Percentiles rank a stretch among this genome's conserved stretches.
phyloP scores from a whole-genome alignment of 805 yeast genomes.

The Candida namnaoensis region DNA sequence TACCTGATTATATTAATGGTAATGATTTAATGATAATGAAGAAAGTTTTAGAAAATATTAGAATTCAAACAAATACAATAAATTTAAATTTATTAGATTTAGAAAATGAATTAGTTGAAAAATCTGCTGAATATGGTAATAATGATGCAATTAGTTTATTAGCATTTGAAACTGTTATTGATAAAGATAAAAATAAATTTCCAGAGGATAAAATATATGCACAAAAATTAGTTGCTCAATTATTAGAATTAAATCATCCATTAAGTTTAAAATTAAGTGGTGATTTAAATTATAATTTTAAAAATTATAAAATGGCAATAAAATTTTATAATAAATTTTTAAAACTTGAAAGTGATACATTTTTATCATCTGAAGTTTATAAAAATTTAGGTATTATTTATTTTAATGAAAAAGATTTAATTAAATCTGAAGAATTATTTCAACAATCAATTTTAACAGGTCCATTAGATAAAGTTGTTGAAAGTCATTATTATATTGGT shows the following conservation, averaged over 20 bases:
- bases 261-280: slow-evolving; percentile 72
- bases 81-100: slow-evolving; percentile 48
- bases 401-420: slow-evolving; percentile 44
- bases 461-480: slow-evolving; percentile 55
- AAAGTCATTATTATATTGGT: slow-evolving; percentile 72
- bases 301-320: slow-evolving; percentile 44
- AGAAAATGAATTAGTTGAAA: slow-evolving; percentile 70
- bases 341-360: slow-evolving; percentile 46
- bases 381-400: slow-evolving; percentile 54
- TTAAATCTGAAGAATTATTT: slow-evolving; percentile 47
- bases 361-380: slow-evolving; percentile 64
- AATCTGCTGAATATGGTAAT: slow-evolving; percentile 77
- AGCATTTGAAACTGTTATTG: slow-evolving; percentile 54
- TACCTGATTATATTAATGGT: slow-evolving; percentile 42
- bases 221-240: slow-evolving; percentile 42
- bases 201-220: slow-evolving; percentile 58
- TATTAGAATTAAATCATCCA: slow-evolving; percentile 59
- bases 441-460: slow-evolving; percentile 54
- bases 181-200: slow-evolving; percentile 20
- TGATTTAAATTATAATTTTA: slow-evolving; percentile 53
- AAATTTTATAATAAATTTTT: slow-evolving; percentile 51
- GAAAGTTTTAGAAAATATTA: slow-evolving; percentile 50
- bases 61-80: slow-evolving; percentile 51
- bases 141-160: slow-evolving; percentile 72
- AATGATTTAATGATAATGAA: slow-evolving; percentile 63